phyloP scores from a whole-genome alignment of 2,329 filamentous ascomycete genomes.

The Ramichloridium luteum region DNA sequence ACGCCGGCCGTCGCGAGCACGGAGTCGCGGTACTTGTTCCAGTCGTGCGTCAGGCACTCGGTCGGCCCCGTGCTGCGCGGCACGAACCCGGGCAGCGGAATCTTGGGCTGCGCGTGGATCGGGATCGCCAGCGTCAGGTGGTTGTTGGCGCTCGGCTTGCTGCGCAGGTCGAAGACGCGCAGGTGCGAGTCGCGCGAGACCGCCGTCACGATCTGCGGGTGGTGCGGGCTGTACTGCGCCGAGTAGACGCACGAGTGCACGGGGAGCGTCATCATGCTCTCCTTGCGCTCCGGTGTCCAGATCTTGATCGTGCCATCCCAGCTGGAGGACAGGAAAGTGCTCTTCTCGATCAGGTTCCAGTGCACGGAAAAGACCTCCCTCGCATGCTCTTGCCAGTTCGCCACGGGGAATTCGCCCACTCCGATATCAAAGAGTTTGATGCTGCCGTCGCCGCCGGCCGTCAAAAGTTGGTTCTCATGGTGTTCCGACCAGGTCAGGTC shows the following conservation, averaged over 20 bases:
- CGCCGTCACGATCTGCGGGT: conserved; percentile 71
- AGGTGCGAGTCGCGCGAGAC: conserved; percentile 83
- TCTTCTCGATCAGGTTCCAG: conserved; percentile 87
- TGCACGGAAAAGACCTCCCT: conserved; percentile 84
- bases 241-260: conserved; percentile 92
- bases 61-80: conserved; percentile 45
- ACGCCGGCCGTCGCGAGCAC: conserved; percentile 82
- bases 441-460: conserved; percentile 83
- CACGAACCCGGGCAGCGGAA: conserved; percentile 30
- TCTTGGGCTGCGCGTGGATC: conserved; percentile 57
- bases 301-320: conserved; percentile 97
- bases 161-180: conserved; percentile 82
- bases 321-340: conserved; percentile 78
- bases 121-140: conserved; percentile 75
- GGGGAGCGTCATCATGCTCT: conserved; percentile 70
- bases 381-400: conserved; percentile 86
- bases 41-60: conserved; percentile 89
- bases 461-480: conserved; percentile 87
- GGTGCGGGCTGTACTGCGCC: conserved; percentile 79
- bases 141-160: conserved; percentile 73
- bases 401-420: conserved; percentile 71
- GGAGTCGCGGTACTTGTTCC: conserved; percentile 91
- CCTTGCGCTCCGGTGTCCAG: conserved; percentile 62
- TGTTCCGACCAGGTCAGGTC: conserved; percentile 92
- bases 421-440: conserved; percentile 87